Percentiles rank a stretch among this genome's conserved stretches.
These are phyloP conservation scores for Saccharomycopsis sp. DNA, from an alignment of 805 yeast genomes.

Conservation along the genomic window DNA sequence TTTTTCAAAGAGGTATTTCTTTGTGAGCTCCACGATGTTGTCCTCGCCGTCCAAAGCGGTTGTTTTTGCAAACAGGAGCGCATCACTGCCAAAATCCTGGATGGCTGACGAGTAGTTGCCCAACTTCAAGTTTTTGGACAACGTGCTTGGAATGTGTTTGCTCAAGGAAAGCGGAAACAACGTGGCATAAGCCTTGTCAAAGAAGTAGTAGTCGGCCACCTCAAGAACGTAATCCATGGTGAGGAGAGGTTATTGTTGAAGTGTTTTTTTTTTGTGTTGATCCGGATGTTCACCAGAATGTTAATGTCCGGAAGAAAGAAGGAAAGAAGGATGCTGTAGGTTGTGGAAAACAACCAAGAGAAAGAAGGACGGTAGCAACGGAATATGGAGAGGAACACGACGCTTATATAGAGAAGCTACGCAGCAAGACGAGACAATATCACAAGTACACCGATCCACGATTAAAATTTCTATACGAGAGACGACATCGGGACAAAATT, in stretches of 20 bases:
- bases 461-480: neutral
- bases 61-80: conserved; percentile 2
- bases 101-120: conserved; percentile 21
- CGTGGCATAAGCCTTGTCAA: conserved; percentile 71
- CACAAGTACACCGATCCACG: neutral
- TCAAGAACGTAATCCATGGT: conserved; percentile 90
- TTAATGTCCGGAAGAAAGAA: neutral
- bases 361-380: neutral
- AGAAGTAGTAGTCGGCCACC: conserved; percentile 58
- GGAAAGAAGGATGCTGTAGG: neutral
- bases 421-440: too few relatives aligned
- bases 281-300: conserved; percentile 4
- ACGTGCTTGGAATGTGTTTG: conserved; percentile 28
- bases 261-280: conserved; percentile 20
- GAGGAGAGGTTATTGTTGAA: too few relatives aligned
- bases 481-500: too few relatives aligned
- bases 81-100: conserved; percentile 8
- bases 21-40: conserved; percentile 10
- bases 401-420: neutral
- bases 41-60: neutral
- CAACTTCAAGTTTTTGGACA: conserved; percentile 23
- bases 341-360: neutral
- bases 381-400: neutral
- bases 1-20: conserved; percentile 19
- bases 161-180: conserved; percentile 53